Percentiles rank a stretch among this genome's conserved stretches.
Evolutionary conservation across 306 rosid species (phyloP).

Genomic region (Quercus variabilis): DNA sequence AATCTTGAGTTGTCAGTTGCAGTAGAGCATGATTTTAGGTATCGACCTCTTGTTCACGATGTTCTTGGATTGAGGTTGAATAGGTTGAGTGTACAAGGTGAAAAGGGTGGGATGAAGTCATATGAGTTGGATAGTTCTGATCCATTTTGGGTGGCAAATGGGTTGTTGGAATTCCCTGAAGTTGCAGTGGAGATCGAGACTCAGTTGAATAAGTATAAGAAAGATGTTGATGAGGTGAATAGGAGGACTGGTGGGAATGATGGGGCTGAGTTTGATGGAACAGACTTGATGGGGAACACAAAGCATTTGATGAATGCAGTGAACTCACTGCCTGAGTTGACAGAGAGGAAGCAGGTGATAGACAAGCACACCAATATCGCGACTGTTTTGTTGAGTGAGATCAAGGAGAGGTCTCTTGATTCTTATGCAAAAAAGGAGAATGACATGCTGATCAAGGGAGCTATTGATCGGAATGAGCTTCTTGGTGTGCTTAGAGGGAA

Average conservation of each 20-base stretch:
- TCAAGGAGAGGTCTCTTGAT: slow-evolving; percentile 95
- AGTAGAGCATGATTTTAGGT: slow-evolving; percentile 92
- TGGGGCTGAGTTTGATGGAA: slow-evolving; percentile 85
- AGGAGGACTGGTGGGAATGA: slow-evolving; percentile 80
- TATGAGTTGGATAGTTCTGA: slow-evolving; percentile 83
- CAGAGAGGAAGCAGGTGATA: slow-evolving; percentile 89
- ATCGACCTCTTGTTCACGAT: slow-evolving; percentile 86
- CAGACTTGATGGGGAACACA: slow-evolving; percentile 92
- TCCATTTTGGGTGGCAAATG: slow-evolving; percentile 86
- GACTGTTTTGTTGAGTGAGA: slow-evolving; percentile 85
- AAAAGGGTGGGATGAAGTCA: slow-evolving; percentile 88
- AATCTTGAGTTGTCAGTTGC: slow-evolving; percentile 89
- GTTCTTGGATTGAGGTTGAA: slow-evolving; percentile 84
- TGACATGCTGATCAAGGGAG: slow-evolving; percentile 91
- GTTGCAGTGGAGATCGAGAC: slow-evolving; percentile 95
- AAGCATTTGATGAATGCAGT: slow-evolving; percentile 97
- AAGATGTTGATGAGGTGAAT: slow-evolving; percentile 95
- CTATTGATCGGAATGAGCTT: slow-evolving; percentile 77
- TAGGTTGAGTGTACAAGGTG: slow-evolving; percentile 81
- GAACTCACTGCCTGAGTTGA: slow-evolving; percentile 89
- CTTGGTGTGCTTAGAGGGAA: slow-evolving; percentile 69
- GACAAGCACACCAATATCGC: slow-evolving; percentile 98
- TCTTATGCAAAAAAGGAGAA: slow-evolving; percentile 87
- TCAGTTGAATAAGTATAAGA: slow-evolving; percentile 83
- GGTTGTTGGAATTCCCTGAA: slow-evolving; percentile 80